These are phyloP conservation scores for Lichtheimia corymbifera DNA, from an alignment of 371 early-diverging fungal species.

Conservation along the genomic window DNA sequence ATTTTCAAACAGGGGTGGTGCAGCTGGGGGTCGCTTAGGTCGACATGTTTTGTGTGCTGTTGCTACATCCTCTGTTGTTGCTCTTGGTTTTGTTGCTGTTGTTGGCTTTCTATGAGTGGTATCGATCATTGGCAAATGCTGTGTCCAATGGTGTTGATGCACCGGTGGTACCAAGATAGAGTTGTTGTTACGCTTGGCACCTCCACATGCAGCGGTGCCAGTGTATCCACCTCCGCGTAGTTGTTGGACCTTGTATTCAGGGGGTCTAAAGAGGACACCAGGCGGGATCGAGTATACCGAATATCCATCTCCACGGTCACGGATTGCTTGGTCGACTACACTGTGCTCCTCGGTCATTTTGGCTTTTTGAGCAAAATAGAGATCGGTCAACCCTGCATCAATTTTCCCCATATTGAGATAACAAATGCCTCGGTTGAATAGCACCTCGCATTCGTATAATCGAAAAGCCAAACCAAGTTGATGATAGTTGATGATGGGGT, in stretches of 20 bases:
- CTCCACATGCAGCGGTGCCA: neutral
- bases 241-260: slow-evolving; percentile 64
- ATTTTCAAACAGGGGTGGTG: neutral
- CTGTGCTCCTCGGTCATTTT: slow-evolving; percentile 73
- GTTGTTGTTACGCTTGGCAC: neutral
- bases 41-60: too few relatives aligned
- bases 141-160: too few relatives aligned
- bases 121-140: too few relatives aligned
- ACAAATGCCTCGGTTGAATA: slow-evolving; percentile 90
- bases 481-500: slow-evolving; percentile 90
- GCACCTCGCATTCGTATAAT: slow-evolving; percentile 84
- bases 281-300: slow-evolving; percentile 80
- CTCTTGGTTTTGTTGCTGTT: too few relatives aligned
- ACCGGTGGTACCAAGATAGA: neutral
- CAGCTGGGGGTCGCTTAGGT: neutral
- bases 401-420: slow-evolving; percentile 75
- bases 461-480: slow-evolving; percentile 90
- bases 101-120: too few relatives aligned
- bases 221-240: slow-evolving; percentile 11
- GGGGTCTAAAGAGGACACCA: slow-evolving; percentile 78
- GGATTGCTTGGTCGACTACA: slow-evolving; percentile 73
- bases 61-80: too few relatives aligned
- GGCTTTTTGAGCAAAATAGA: slow-evolving; percentile 70
- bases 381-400: slow-evolving; percentile 71
- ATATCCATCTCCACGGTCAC: slow-evolving; percentile 67